Base-by-base conservation (phyloP, 495 filamentous ascomycete species). In the Talaromyces ruber region DNA sequence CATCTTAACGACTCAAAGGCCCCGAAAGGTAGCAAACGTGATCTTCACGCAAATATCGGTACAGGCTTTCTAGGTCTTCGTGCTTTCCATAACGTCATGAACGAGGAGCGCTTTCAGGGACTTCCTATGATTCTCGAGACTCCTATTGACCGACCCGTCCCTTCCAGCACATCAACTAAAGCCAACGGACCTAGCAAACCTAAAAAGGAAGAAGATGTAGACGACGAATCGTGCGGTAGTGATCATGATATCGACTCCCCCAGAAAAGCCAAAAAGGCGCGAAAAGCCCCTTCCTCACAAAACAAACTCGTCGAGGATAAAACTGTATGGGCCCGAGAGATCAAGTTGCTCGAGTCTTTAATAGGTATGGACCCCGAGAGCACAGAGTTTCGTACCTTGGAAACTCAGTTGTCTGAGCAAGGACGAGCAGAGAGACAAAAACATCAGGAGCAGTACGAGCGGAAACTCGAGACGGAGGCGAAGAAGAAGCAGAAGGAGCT, bases 1-100 rank as follows among this genome's bases (percentile, higher is more conserved):
- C 94, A 98, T 69, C 69, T 98, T 6, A 98, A 98, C 68, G 94
- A 98, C 71, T 91, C 86, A 70, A 97, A 97, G 72, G 90, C 92
- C 1, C 92, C 93, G 0, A 76, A 94, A 26, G 81, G 71, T 4
- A 90, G 88, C 9, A 82, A 89, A 59, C 81, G 91, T 24, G 94
- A 98, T 69, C 70, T 97, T 9, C 94, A 98, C 73, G 88, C 91
- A 30, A 97, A 96, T 68, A 97, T 98, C 63, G 94, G 94, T 4
- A 90, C 89, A 0, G 94, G 94, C 0, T 98, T 93, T 71, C 76
- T 98, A 0, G 94, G 94, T 1, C 78, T 98, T 8, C 84, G 90
- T 30, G 89, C 92, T 2, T 98, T 98, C 68, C 88, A 93, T 70
- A 91, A 90, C 67, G 78, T 98, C 34, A 87, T 97, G 80, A 98